Conservation (phyloP, 225 moss, liverwort and hornwort species). For the Pseudoscleropodium purum region DNA sequence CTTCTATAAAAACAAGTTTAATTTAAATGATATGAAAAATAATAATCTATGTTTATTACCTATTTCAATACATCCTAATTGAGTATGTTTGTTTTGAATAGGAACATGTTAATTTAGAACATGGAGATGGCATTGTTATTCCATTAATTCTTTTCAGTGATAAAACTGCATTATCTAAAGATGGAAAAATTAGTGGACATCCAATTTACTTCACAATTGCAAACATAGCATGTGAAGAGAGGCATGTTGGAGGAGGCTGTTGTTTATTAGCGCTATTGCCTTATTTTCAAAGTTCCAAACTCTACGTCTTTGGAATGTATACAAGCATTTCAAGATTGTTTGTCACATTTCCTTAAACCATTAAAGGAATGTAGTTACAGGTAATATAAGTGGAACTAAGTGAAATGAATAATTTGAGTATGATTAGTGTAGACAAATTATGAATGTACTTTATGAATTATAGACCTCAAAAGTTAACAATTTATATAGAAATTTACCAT, state of each 20-base stretch:
- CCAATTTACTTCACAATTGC: too few species aligned
- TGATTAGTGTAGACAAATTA: not conserved
- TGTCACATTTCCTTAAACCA: not conserved
- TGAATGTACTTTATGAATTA: too few species aligned
- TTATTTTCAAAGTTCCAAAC: not conserved
- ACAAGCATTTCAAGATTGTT: not conserved
- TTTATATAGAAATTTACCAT: fast-evolving
- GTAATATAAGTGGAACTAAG: not conserved
- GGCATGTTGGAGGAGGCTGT: not conserved
- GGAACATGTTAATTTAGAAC: not conserved
- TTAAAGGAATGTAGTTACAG: not conserved
- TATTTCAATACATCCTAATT: fast-evolving
- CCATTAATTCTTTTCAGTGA: too few species aligned
- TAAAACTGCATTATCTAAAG: too few species aligned
- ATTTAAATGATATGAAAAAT: not conserved
- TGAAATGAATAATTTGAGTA: not conserved
- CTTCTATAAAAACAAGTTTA: fast-evolving
- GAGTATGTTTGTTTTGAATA: not conserved
- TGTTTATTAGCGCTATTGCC: not conserved
- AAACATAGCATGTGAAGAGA: too few species aligned
- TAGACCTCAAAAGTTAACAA: not conserved
- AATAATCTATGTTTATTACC: fast-evolving
- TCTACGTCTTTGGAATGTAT: not conserved
- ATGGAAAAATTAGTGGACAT: too few species aligned
- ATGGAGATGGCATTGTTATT: too few species aligned